These are phyloP conservation scores for Aspergillus phoenicis DNA, from an alignment of 2,329 filamentous ascomycete species.

Conservation along the genomic window DNA sequence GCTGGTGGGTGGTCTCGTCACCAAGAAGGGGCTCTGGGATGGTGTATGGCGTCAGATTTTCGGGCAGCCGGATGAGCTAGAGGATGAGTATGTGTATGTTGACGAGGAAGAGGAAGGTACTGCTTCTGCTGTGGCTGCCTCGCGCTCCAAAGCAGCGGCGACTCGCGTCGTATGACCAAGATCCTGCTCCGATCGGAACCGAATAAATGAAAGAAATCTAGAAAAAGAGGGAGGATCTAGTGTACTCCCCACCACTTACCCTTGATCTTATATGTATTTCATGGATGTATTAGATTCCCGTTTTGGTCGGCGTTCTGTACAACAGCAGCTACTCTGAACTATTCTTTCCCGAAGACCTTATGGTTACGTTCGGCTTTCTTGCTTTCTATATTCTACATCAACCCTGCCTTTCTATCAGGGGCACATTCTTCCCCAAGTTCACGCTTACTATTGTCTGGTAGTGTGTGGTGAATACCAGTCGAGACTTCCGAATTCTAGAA, in stretches of 20 bases:
- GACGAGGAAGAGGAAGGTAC: constrained; percentile 52
- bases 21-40: constrained; percentile 92
- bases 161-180: neutral
- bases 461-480: no score
- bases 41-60: constrained; percentile 73
- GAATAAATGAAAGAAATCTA: neutral
- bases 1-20: constrained; percentile 83
- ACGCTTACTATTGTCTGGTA: no score
- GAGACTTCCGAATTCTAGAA: no score
- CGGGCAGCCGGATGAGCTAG: constrained; percentile 60
- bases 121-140: neutral
- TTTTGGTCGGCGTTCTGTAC: constrained; percentile 5
- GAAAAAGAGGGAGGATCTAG: neutral
- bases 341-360: no score
- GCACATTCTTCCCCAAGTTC: no score
- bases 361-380: neutral
- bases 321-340: neutral
- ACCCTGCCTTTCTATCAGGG: no score
- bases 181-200: neutral
- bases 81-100: constrained; percentile 59
- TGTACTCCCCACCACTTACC: no score
- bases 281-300: constrained; percentile 1
- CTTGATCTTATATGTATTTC: neutral
- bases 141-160: neutral
- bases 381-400: neutral